Conservation (phyloP, 345 rosid genomes). For the Corymbia maculata region DNA sequence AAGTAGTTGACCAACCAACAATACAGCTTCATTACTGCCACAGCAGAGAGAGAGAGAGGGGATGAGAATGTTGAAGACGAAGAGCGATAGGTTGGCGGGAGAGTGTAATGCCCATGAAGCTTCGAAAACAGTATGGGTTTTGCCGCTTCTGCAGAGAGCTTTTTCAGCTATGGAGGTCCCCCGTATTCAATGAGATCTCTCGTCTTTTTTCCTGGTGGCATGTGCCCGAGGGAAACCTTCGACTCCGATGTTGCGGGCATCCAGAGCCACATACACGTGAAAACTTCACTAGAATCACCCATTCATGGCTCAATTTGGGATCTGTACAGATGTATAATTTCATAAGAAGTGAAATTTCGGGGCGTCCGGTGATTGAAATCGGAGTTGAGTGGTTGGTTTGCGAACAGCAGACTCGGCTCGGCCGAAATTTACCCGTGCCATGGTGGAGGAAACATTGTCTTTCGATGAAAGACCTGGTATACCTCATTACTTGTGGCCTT, state of each 20-base stretch:
- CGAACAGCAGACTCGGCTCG: not conserved
- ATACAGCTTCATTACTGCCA: conserved; percentile 5
- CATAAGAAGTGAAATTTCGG: not conserved
- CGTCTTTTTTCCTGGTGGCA: not conserved
- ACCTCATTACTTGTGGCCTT: not conserved
- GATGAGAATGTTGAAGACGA: not conserved
- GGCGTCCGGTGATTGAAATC: not conserved
- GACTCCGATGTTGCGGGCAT: not conserved
- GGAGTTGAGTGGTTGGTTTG: not conserved
- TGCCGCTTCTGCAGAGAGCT: not conserved
- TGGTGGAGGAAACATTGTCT: no score
- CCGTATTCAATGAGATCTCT: not conserved
- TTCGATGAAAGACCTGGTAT: not conserved
- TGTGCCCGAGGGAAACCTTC: not conserved
- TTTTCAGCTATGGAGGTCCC: not conserved
- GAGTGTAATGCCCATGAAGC: not conserved
- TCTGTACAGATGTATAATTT: not conserved
- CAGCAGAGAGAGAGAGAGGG: not conserved
- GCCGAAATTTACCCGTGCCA: not conserved
- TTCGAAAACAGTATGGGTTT: not conserved
- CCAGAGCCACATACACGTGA: not conserved
- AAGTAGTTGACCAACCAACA: conserved; percentile 15
- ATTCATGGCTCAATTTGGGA: not conserved
- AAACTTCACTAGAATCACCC: not conserved
- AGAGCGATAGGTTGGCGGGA: not conserved